Evolutionary conservation across 495 filamentous ascomycete species (phyloP).

Genomic region (Hapsidospora chrysogenum): DNA sequence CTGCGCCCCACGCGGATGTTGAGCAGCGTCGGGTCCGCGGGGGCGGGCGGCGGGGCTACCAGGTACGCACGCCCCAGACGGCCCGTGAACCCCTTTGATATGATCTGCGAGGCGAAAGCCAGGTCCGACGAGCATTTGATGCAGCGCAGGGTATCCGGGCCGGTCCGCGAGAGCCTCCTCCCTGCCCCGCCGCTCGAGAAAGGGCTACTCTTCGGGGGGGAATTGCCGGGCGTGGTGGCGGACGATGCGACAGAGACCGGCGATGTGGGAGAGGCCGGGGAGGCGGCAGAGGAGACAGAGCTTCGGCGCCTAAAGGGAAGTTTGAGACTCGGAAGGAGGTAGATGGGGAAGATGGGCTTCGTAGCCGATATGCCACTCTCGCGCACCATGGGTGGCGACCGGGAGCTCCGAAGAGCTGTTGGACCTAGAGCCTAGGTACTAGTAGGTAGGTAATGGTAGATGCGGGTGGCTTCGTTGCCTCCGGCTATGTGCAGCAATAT

Average conservation of each 20-base stretch:
- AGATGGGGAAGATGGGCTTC: constrained; percentile 18
- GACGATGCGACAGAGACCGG: constrained; percentile 17
- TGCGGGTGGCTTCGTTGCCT: too few relatives aligned
- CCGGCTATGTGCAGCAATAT: too few relatives aligned
- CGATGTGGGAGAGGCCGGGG: constrained; percentile 6
- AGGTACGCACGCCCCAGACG: constrained; percentile 90
- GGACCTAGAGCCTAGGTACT: too few relatives aligned
- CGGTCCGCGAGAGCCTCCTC: constrained; percentile 13
- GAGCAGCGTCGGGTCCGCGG: constrained; percentile 16
- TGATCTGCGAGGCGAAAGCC: constrained; percentile 60
- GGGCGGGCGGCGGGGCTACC: constrained; percentile 35
- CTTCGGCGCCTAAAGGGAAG: constrained; percentile 25
- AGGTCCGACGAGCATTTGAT: constrained; percentile 56
- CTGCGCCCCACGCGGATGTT: constrained; percentile 31
- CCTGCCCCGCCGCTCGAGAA: background rate
- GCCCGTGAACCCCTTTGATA: constrained; percentile 84
- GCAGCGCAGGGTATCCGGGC: constrained; percentile 47
- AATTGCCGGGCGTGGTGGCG: constrained; percentile 10
- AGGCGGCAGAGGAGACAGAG: constrained; percentile 1
- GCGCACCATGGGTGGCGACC: too few relatives aligned
- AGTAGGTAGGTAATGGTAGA: too few relatives aligned
- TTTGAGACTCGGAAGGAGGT: constrained; percentile 29
- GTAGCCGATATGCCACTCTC: constrained; percentile 3
- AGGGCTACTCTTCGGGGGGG: constrained; percentile 2
- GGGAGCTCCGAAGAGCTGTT: too few relatives aligned